Conservation (phyloP, 495 filamentous ascomycete genomes). For the Tetracladium marchalianum region DNA sequence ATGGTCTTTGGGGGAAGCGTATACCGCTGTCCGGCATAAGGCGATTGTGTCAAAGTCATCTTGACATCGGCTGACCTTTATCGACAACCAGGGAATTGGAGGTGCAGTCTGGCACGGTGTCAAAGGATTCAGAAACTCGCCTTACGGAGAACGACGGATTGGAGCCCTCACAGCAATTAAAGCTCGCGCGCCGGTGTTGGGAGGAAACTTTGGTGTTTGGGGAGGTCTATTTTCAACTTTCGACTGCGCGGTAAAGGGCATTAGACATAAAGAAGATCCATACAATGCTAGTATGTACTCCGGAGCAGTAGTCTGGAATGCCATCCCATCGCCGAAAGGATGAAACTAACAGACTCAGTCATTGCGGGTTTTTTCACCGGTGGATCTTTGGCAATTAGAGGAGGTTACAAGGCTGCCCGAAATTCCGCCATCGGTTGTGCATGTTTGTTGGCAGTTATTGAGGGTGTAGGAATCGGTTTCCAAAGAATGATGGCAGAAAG, state of each 20-base stretch:
- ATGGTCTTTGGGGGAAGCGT: neutral
- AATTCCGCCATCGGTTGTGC: conserved; percentile 96
- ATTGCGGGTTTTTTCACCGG: conserved; percentile 97
- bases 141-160: conserved; percentile 88
- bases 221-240: conserved; percentile 90
- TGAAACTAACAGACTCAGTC: conserved; percentile 27
- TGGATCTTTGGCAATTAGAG: conserved; percentile 80
- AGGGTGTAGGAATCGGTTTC: conserved; percentile 95
- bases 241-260: conserved; percentile 95
- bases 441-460: conserved; percentile 87
- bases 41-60: conserved; percentile 1
- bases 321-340: conserved; percentile 1
- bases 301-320: neutral
- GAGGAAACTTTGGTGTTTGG: conserved; percentile 97
- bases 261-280: conserved; percentile 93
- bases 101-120: conserved; percentile 97
- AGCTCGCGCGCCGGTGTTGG: conserved; percentile 87
- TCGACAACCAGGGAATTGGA: conserved; percentile 57
- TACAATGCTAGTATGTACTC: conserved; percentile 75
- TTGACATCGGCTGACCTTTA: neutral
- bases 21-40: neutral
- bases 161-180: conserved; percentile 96
- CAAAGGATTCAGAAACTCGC: conserved; percentile 85
- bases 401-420: conserved; percentile 76
- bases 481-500: conserved; percentile 92